Percentiles rank a stretch among this genome's conserved stretches.
These are phyloP conservation scores for Plantago coronopus DNA, from an alignment of 305 asterid species.

Conservation along the genomic window DNA sequence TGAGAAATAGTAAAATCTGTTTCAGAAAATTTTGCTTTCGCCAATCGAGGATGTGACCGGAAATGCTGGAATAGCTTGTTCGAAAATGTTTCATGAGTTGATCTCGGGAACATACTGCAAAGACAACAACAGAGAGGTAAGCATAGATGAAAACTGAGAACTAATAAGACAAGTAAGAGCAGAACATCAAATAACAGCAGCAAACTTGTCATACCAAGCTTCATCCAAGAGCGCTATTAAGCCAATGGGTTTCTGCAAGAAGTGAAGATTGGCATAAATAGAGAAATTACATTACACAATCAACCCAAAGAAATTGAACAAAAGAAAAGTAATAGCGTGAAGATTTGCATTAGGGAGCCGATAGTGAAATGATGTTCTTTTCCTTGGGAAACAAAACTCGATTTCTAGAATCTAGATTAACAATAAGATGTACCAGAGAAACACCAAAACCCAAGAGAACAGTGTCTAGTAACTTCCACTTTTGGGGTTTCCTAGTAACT, in stretches of 20 bases:
- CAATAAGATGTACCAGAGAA: no score
- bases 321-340: no score
- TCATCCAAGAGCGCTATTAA: constrained; percentile 91
- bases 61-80: constrained; percentile 87
- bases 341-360: no score
- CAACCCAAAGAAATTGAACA: no score
- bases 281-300: constrained; percentile 5
- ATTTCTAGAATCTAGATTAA: no score
- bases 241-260: constrained; percentile 95
- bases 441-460: no score
- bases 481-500: no score
- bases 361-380: constrained; percentile 63
- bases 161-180: constrained; percentile 18
- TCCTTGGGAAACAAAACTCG: constrained; percentile 43
- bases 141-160: constrained; percentile 24
- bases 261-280: constrained; percentile 24
- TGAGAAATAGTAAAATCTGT: constrained; percentile 88
- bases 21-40: constrained; percentile 83
- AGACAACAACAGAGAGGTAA: constrained; percentile 14
- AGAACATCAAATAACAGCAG: constrained; percentile 30
- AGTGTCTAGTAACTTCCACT: no score
- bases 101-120: constrained; percentile 96
- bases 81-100: constrained; percentile 90
- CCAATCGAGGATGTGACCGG: constrained; percentile 67
- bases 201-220: constrained; percentile 69